Evolutionary conservation across 1,139 yeast species (phyloP).

Genomic region (Hyphopichia wangnamkhiaoensis): DNA sequence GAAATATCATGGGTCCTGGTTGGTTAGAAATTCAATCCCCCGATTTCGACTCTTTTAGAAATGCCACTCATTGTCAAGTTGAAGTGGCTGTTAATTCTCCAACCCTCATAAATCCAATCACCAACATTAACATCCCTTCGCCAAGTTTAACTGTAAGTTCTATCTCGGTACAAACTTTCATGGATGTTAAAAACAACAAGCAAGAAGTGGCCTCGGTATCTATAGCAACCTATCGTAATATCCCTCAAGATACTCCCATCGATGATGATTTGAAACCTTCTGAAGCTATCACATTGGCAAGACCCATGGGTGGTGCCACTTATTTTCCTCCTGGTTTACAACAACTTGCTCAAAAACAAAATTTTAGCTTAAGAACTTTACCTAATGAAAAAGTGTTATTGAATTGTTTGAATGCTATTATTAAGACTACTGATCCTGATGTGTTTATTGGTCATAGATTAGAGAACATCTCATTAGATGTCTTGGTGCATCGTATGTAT

Average conservation of each 20-base stretch:
- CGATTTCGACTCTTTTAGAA: conserved; percentile 58
- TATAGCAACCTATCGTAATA: conserved; percentile 61
- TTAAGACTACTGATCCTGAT: conserved; percentile 84
- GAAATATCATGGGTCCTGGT: conserved; percentile 95
- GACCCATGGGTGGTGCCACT: conserved; percentile 64
- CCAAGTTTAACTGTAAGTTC: conserved; percentile 68
- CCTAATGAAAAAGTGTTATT: conserved; percentile 75
- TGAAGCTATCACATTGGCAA: conserved; percentile 65
- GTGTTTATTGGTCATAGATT: conserved; percentile 84
- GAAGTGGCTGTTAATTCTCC: conserved; percentile 67
- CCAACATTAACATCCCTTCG: conserved; percentile 54
- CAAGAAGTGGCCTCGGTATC: conserved; percentile 90
- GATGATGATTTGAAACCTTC: conserved; percentile 56
- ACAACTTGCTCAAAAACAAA: conserved; percentile 53
- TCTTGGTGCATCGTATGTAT: conserved; percentile 78
- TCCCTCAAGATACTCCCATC: conserved; percentile 75
- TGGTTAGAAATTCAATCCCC: conserved; percentile 79
- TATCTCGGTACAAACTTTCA: conserved; percentile 74
- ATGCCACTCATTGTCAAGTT: conserved; percentile 79
- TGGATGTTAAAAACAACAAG: conserved; percentile 68
- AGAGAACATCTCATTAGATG: conserved; percentile 77
- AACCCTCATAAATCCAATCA: conserved; percentile 46
- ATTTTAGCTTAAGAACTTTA: conserved; percentile 53
- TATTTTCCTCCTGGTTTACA: conserved; percentile 73
- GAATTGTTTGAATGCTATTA: conserved; percentile 68